Percentiles rank a stretch among this genome's conserved stretches.
phyloP scores from a whole-genome alignment of 768 basidiomycete genomes.

The Glaciozyma antarctica region DNA sequence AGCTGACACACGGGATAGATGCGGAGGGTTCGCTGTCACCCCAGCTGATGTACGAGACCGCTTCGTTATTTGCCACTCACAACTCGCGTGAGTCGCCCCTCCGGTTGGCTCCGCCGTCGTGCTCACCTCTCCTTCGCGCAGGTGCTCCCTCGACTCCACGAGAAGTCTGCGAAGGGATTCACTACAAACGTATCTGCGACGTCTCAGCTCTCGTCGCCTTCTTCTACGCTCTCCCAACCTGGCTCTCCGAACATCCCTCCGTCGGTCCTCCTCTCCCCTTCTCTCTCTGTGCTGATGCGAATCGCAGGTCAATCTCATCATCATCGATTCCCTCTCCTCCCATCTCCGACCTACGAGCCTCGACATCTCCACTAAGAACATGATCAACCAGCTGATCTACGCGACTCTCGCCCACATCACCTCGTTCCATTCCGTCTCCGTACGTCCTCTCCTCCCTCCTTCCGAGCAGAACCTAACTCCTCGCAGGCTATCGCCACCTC shows the following conservation, averaged over 20 bases:
- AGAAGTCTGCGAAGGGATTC: constrained; percentile 2
- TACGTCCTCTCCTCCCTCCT: not conserved
- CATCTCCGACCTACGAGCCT: not conserved
- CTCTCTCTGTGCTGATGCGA: not conserved
- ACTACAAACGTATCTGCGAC: constrained; percentile 21
- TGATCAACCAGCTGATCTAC: not conserved
- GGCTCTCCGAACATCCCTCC: constrained; percentile 1
- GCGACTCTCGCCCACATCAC: not conserved
- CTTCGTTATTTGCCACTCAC: not conserved
- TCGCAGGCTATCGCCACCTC: constrained; percentile 15
- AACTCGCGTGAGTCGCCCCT: not conserved
- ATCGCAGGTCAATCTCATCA: not conserved
- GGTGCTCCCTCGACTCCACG: constrained; percentile 10
- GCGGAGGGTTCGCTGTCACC: not conserved
- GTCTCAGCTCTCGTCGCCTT: constrained; percentile 12
- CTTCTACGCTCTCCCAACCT: constrained; percentile 7
- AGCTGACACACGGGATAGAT: not conserved
- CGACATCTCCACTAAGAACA: not conserved
- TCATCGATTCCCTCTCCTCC: not conserved
- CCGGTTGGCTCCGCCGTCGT: not conserved
- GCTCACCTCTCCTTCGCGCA: not conserved
- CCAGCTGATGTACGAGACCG: not conserved
- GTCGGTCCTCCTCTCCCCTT: not conserved
- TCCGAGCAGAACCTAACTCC: not conserved
- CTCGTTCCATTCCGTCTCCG: not conserved